Base-by-base conservation (phyloP, 495 filamentous ascomycete species). In the Penicillium malachiteum region DNA sequence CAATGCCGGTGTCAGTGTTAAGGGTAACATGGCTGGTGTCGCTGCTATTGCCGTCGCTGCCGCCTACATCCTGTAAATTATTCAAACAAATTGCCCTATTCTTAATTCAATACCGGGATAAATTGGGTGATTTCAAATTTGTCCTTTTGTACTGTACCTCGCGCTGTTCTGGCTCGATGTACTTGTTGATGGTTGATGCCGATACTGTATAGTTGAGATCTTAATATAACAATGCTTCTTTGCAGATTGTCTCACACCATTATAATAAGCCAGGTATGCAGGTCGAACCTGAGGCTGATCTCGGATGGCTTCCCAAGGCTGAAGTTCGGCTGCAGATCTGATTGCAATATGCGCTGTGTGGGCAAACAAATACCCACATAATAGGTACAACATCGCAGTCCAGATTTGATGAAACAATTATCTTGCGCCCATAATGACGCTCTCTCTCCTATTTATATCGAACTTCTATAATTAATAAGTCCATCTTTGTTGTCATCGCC, bases 21-120 rank as follows among this genome's bases (percentile, higher is more conserved):
- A 68, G 62, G 66, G 62, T 17, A 68, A 67, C 57, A 40, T 72
- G 54, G 59, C 63, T 39, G 70, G 71, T 50, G 59, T 67, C 46
- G 70, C 62, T 49, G 56, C 60, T 14, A 40, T 65, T 37, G 70
- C 60, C 18, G 66, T 63, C 26, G 68, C 63, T 47, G 71, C 66
- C 38, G 65, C 59, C 32, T 71, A 62, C 54, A 51, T 72, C 39
- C 59, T 74, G 57, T 73, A 70, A 68, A 40, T 7, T 39, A 49
- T 46, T 46, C 31, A 46, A 2, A 10, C 34, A 10, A 10, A 37
- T 10, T 37, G 34, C 7, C 9, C 9, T 7, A 13, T 37, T 13
- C 5, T 37, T 13, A 37, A 10, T 13, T 37, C 34, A 9, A 9
- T 37, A 5, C 7, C 34, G 34, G 34, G 34, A 9, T 37, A 9